A percentile compares a stretch with the other conserved stretches of the same genome.
These are phyloP conservation scores for Leonotis leonurus DNA, from an alignment of 257 asterid species.

Conservation along the genomic window DNA sequence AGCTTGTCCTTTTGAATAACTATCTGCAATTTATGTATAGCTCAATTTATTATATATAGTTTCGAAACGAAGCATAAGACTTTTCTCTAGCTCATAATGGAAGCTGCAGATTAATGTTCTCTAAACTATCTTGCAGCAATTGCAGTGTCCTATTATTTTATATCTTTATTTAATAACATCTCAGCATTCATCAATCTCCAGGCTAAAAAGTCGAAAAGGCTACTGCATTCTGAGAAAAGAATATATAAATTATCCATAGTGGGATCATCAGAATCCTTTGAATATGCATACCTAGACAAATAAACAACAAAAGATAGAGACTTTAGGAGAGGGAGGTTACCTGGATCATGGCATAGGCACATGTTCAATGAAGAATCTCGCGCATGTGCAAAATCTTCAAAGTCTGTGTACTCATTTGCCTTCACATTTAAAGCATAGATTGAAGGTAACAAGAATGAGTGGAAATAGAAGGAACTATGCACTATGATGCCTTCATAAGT, in stretches of 20 bases:
- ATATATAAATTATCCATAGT: background rate
- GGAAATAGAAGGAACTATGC: background rate
- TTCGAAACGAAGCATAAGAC: slow-evolving; percentile 7
- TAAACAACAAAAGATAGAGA: background rate
- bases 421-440: background rate
- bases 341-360: too few relatives aligned
- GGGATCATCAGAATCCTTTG: background rate
- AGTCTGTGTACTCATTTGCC: background rate
- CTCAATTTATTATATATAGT: background rate
- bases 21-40: background rate
- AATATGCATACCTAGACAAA: background rate
- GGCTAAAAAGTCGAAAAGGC: slow-evolving; percentile 14
- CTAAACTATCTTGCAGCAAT: background rate
- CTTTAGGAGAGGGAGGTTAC: background rate
- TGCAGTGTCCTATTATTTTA: background rate
- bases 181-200: background rate
- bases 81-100: background rate
- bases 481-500: background rate
- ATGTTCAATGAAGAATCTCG: too few relatives aligned
- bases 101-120: background rate
- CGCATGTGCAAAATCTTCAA: background rate
- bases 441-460: background rate
- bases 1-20: background rate
- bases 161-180: background rate
- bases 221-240: background rate